Evolutionary conservation across 495 filamentous ascomycete genomes (phyloP).

Genomic region (Penicillium turbatum): DNA sequence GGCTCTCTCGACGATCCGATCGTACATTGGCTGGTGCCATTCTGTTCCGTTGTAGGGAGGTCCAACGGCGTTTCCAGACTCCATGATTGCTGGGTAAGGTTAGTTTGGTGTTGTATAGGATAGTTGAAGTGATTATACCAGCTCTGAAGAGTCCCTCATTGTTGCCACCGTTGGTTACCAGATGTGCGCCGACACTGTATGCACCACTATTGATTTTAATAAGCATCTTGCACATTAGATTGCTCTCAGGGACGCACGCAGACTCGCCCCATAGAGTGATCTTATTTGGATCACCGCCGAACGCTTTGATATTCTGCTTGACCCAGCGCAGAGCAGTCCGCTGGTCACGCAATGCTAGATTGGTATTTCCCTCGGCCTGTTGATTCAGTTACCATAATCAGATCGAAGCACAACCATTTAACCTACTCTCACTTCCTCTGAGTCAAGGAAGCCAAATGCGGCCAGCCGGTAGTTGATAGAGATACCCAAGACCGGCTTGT

Average conservation of each 20-base stretch:
- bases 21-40: constrained; percentile 41
- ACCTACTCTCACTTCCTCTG: constrained; percentile 36
- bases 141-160: constrained; percentile 38
- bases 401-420: no score
- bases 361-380: constrained; percentile 44
- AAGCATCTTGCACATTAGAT: neutral
- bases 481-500: constrained; percentile 63
- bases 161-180: constrained; percentile 32
- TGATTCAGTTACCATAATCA: no score
- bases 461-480: constrained; percentile 75
- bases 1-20: constrained; percentile 31
- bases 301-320: constrained; percentile 46
- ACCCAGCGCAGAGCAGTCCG: constrained; percentile 47
- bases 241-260: constrained; percentile 36
- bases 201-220: constrained; percentile 23
- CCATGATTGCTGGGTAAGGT: constrained; percentile 55
- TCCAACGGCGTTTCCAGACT: constrained; percentile 53
- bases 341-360: constrained; percentile 50
- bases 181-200: constrained; percentile 36
- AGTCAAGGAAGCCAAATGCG: constrained; percentile 65
- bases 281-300: constrained; percentile 52
- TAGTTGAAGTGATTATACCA: constrained; percentile 14
- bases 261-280: constrained; percentile 73
- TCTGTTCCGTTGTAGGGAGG: constrained; percentile 39
- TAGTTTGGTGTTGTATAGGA: neutral